These are phyloP conservation scores for Leccinum griseonigrum DNA, from an alignment of 1,284 basidiomycete genomes.

Conservation along the genomic window DNA sequence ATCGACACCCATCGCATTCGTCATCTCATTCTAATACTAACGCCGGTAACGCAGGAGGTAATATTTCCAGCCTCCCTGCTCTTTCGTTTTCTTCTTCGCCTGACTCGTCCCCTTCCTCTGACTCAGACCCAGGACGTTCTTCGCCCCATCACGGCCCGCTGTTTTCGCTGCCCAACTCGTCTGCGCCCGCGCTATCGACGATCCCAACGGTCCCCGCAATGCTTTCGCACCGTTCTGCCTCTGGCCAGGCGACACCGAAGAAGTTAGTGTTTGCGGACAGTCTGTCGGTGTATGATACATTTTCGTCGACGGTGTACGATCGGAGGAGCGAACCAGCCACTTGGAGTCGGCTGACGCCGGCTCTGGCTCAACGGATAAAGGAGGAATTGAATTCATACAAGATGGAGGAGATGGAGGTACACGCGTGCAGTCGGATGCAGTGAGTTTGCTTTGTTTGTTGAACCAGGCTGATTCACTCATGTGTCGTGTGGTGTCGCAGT, in stretches of 20 bases:
- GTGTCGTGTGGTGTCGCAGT: constrained; percentile 9
- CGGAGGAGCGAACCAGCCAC: constrained; percentile 94
- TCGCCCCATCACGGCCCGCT: constrained; percentile 38
- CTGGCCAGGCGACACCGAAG: constrained; percentile 66
- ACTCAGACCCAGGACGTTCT: constrained; percentile 30
- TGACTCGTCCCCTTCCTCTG: constrained; percentile 22
- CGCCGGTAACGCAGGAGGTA: constrained; percentile 36
- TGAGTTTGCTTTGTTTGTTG: constrained; percentile 38
- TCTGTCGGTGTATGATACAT: constrained; percentile 94
- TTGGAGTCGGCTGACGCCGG: constrained; percentile 93
- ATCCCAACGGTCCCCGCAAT: constrained; percentile 48
- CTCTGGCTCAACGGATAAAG: constrained; percentile 93
- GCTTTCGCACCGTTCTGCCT: constrained; percentile 61
- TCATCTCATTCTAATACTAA: constrained; percentile 34
- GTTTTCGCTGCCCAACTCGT: constrained; percentile 82
- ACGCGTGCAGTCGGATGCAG: constrained; percentile 85
- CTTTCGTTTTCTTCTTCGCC: constrained; percentile 23
- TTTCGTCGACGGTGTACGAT: constrained; percentile 89
- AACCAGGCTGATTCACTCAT: not conserved
- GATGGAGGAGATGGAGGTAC: constrained; percentile 98
- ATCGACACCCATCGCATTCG: constrained; percentile 58
- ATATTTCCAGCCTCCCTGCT: constrained; percentile 20
- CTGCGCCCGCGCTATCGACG: constrained; percentile 80
- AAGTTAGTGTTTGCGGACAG: constrained; percentile 87
- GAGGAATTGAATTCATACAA: constrained; percentile 96